These are phyloP conservation scores for Fusarium algeriense DNA, from an alignment of 2,329 filamentous ascomycete genomes.

Conservation along the genomic window DNA sequence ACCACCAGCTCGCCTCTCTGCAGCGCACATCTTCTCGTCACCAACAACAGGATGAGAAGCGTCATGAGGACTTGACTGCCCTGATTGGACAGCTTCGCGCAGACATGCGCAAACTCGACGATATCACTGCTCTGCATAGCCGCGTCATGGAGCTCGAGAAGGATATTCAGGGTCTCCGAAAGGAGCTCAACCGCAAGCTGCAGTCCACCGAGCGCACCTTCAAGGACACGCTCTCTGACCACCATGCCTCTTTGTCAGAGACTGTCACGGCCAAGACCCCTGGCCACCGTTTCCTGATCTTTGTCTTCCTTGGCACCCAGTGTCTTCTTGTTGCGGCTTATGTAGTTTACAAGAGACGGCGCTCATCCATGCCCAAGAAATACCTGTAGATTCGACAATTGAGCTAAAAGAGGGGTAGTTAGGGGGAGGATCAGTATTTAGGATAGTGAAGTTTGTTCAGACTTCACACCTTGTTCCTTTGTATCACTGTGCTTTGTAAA, in stretches of 20 bases:
- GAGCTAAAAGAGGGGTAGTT: conserved; percentile 13
- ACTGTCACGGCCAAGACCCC: conserved; percentile 62
- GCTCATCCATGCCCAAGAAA: conserved; percentile 86
- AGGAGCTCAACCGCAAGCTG: conserved; percentile 62
- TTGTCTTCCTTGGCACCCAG: conserved; percentile 81
- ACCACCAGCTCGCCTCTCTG: conserved; percentile 75
- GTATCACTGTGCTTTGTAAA: conserved; percentile 38
- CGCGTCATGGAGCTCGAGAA: conserved; percentile 67
- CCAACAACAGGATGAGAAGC: conserved; percentile 65
- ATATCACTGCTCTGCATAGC: conserved; percentile 57
- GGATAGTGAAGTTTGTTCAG: conserved; percentile 23
- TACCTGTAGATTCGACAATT: conserved; percentile 70
- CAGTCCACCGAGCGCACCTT: conserved; percentile 64
- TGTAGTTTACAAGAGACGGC: conserved; percentile 82
- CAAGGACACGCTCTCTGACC: conserved; percentile 64
- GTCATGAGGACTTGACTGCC: conserved; percentile 66
- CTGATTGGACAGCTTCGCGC: conserved; percentile 62
- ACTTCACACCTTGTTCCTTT: conserved; percentile 17
- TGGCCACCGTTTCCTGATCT: conserved; percentile 68
- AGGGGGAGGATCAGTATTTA: conserved; percentile 20
- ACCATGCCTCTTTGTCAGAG: conserved; percentile 63
- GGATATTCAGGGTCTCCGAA: conserved; percentile 69
- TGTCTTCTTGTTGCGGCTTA: conserved; percentile 76
- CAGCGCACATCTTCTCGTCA: conserved; percentile 68
- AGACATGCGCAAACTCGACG: conserved; percentile 61